Conservation (phyloP, 129 eudicot genomes). For the Sambucus nigra region DNA sequence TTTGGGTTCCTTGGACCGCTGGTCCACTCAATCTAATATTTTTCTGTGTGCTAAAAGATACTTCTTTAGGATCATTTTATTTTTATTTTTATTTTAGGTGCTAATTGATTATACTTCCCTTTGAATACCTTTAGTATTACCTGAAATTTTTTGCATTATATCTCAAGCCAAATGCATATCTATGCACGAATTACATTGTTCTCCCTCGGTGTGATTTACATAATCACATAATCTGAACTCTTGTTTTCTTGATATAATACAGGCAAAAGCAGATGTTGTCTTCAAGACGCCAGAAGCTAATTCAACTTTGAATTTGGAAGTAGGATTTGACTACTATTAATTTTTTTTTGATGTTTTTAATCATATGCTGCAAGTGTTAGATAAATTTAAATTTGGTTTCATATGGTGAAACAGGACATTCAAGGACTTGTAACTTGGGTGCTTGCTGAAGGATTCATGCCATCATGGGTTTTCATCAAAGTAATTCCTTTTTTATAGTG, state of each 20-base stretch:
- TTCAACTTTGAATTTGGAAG: conserved; percentile 61
- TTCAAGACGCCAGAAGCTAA: conserved; percentile 64
- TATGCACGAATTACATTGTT: neutral
- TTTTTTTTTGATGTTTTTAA: neutral
- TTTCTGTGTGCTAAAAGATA: too few species aligned
- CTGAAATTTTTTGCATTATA: neutral
- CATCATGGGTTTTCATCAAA: conserved; percentile 92
- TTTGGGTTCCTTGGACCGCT: too few species aligned
- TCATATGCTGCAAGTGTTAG: neutral
- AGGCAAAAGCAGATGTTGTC: conserved; percentile 72
- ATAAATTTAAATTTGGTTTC: neutral
- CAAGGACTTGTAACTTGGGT: conserved; percentile 98
- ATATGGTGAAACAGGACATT: conserved; percentile 49
- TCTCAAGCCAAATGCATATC: neutral
- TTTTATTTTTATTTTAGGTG: too few species aligned
- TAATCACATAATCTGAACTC: neutral
- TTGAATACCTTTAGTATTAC: neutral
- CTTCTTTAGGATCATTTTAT: too few species aligned
- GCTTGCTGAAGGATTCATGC: conserved; percentile 92
- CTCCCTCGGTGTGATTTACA: neutral
- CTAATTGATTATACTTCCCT: too few species aligned
- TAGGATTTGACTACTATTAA: conserved; percentile 16
- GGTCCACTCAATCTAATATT: too few species aligned
- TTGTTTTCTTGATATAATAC: conserved; percentile 24
- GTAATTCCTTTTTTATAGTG: conserved; percentile 29